Conservation (phyloP, 176 grass and related monocot genomes). For the Ampelocalamus luodianensis region DNA sequence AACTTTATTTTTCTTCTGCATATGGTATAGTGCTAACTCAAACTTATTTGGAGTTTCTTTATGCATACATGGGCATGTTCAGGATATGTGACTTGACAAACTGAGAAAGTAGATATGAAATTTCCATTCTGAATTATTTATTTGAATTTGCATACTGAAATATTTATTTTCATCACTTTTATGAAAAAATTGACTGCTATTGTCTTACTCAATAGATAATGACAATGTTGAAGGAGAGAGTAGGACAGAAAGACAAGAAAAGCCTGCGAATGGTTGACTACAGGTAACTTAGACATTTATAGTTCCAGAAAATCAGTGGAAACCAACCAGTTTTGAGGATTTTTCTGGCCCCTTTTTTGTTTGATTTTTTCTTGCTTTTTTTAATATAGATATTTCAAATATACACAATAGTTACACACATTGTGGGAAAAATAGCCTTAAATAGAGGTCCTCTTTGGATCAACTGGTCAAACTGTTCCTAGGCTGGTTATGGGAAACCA, state of each 20-base stretch:
- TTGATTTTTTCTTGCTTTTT: background rate
- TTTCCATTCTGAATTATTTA: constrained; percentile 5
- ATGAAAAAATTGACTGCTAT: background rate
- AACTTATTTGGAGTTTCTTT: constrained; percentile 17
- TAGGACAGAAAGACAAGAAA: constrained; percentile 91
- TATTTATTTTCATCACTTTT: constrained; percentile 33
- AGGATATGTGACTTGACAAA: constrained; percentile 11
- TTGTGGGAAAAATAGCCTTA: constrained; percentile 10
- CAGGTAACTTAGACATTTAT: constrained; percentile 60
- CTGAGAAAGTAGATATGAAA: constrained; percentile 1
- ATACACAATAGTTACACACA: constrained; percentile 7
- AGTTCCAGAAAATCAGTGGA: constrained; percentile 11
- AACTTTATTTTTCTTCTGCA: constrained; percentile 1
- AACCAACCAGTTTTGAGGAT: background rate
- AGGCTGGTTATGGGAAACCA: background rate
- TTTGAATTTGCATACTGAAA: constrained; percentile 15
- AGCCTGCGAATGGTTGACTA: constrained; percentile 74
- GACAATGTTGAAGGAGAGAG: constrained; percentile 86
- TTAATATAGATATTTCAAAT: constrained; percentile 32
- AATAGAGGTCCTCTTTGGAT: constrained; percentile 9
- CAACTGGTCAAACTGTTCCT: constrained; percentile 5
- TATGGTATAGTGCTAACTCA: constrained; percentile 9
- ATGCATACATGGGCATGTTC: background rate
- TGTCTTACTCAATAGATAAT: constrained; percentile 60
- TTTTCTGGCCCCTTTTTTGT: background rate